A percentile compares a stretch with the other conserved stretches of the same genome.
Conservation (phyloP, 2,329 filamentous ascomycete species). For the Penicillium sp. region DNA sequence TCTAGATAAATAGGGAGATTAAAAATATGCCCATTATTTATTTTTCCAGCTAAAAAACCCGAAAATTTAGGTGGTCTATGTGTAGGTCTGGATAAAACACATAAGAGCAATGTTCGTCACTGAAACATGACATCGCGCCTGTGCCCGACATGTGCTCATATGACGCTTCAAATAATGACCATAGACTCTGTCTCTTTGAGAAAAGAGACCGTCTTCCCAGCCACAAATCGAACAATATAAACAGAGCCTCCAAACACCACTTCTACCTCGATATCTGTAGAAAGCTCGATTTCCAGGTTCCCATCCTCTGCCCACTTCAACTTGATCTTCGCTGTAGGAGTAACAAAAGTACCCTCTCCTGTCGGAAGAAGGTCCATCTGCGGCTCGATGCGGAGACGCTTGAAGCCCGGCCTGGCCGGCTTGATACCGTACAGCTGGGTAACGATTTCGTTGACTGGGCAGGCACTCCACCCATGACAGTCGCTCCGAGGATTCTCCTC, state of each 20-base stretch:
- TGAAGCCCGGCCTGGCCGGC: slow-evolving; percentile 9
- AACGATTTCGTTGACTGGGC: slow-evolving; percentile 23
- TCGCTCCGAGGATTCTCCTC: slow-evolving; percentile 24
- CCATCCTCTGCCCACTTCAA: slow-evolving; percentile 5
- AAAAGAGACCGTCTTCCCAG: neutral
- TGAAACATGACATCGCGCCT: neutral
- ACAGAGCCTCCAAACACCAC: slow-evolving; percentile 3
- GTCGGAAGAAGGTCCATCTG: slow-evolving; percentile 6
- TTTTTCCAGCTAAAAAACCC: too few species aligned
- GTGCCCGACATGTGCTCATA: neutral
- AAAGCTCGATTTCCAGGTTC: slow-evolving; percentile 4
- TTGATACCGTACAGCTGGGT: slow-evolving; percentile 14
- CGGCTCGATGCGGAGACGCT: slow-evolving; percentile 11
- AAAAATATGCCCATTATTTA: too few species aligned
- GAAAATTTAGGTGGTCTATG: too few species aligned
- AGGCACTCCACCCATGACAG: slow-evolving; percentile 27
- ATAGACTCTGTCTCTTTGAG: neutral
- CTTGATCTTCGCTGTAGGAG: slow-evolving; percentile 2
- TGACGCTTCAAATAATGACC: neutral
- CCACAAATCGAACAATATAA: neutral
- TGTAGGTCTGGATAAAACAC: too few species aligned
- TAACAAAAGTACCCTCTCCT: slow-evolving; percentile 5
- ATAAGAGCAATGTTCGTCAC: too few species aligned
- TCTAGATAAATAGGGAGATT: too few species aligned
- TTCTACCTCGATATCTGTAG: slow-evolving; percentile 5